Evolutionary conservation across 2,329 filamentous ascomycete species (phyloP).

Genomic region (Macrophomina phaseolina): DNA sequence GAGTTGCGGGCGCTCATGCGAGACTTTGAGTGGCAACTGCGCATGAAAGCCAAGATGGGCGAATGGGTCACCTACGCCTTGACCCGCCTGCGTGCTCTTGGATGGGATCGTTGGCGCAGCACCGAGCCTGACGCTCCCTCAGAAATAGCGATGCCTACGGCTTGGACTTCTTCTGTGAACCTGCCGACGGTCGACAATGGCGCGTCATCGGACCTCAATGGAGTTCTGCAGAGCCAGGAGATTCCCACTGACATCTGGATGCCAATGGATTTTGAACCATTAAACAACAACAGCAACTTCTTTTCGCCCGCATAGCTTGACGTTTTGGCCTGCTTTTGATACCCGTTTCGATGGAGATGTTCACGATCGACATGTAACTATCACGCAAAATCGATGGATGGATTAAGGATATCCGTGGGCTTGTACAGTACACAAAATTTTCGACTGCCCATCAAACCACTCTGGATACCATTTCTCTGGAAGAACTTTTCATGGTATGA

Average conservation of each 20-base stretch:
- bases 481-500: too few species aligned
- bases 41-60: conserved; percentile 1
- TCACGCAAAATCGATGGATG: background rate
- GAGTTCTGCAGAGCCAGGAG: background rate
- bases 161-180: background rate
- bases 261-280: background rate
- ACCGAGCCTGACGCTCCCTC: background rate
- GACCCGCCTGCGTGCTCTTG: background rate
- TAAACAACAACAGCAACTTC: background rate
- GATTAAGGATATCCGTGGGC: too few species aligned
- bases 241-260: background rate
- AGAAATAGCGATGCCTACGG: background rate
- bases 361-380: background rate
- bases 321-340: background rate
- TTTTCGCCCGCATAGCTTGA: background rate
- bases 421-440: too few species aligned
- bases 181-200: background rate
- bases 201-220: background rate
- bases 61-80: background rate
- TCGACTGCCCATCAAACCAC: too few species aligned
- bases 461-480: too few species aligned
- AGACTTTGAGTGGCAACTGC: background rate
- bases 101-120: background rate
- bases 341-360: background rate
- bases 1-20: background rate